Evolutionary conservation across 352 stramenopile species (phyloP).

Genomic region (Pythium sukuiense): DNA sequence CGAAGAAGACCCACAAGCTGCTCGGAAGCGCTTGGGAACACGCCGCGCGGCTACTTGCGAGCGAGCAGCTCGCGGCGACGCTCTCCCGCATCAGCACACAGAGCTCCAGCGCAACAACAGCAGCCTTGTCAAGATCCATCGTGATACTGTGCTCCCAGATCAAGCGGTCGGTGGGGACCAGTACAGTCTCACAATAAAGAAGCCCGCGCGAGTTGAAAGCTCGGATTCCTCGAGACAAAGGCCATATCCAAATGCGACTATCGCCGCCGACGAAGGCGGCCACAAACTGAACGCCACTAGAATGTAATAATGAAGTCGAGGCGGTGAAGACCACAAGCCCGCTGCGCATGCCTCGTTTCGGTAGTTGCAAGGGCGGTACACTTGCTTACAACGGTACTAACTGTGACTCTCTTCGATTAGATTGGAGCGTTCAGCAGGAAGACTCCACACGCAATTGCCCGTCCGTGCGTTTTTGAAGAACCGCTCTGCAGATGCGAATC

Average conservation of each 20-base stretch:
- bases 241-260: not conserved
- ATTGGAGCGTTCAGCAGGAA: not conserved
- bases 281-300: not conserved
- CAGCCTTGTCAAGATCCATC: constrained; percentile 11
- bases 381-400: not conserved
- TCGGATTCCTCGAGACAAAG: not conserved
- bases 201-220: not conserved
- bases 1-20: not conserved
- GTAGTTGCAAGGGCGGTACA: not conserved
- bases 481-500: constrained; percentile 25
- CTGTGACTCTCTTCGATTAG: not conserved
- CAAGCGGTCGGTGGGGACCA: constrained; percentile 4
- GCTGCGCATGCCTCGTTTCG: not conserved
- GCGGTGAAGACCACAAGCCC: not conserved
- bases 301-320: constrained; percentile 1
- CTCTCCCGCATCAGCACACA: constrained; percentile 12
- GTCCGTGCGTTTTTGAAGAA: constrained; percentile 53
- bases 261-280: not conserved
- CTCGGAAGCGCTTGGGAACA: constrained; percentile 6
- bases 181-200: not conserved
- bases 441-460: constrained; percentile 38
- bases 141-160: constrained; percentile 15
- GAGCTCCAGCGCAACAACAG: constrained; percentile 3
- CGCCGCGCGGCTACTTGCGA: constrained; percentile 8
- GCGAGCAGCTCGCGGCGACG: constrained; percentile 11